Base-by-base conservation (phyloP, 306 rosid genomes). In the Pterocarpus santalinus region DNA sequence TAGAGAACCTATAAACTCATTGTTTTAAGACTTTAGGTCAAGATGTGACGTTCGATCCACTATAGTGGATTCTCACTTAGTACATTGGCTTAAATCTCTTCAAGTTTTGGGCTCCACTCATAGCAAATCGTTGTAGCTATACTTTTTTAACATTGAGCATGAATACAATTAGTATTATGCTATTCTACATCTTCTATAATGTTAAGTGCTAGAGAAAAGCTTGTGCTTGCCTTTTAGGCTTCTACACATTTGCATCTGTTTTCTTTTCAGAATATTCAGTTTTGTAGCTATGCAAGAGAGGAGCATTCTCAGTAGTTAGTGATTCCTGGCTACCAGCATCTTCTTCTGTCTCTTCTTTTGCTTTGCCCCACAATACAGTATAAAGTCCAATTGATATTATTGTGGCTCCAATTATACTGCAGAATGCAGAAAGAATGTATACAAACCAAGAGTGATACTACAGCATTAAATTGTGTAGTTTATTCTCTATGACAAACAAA, bases 321-420 rank as follows among this genome's bases (percentile, higher is more conserved):
- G 92, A 84, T 77, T 81, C 95, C 73, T 63, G 77, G 80, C 68
- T 68, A 32, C 65, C 79, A 65, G n/a, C 76, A 75, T 36, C 84
- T 43, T 86, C 88, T 22, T 22, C 28, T 22, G 28, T 66, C 69
- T 82, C 92, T 80, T 94, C 98, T 69, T 80, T 86, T 70, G 88
- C 75, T 84, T 95, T 92, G 41, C 97, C 98, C 98, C 97, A 95
- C 89, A 95, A 84, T n/a, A 95, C 97, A 11, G 91, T 84, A 36
- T 95, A 95, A 87, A 95, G 88, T 17, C 97, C 97, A 34, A 92
- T 64, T 0, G 98, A 89, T 86, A 91, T 90, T 73, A 89, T 76
- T 52, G 90, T 84, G 79, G 94, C 98, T 84, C 98, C 97, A 58
- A 92, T 71, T 35, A 91, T 70, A 85, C 98, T 95, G 87, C 73